Evolutionary conservation across 1,139 yeast species (phyloP).

Genomic region (Yamadazyma siamensis): DNA sequence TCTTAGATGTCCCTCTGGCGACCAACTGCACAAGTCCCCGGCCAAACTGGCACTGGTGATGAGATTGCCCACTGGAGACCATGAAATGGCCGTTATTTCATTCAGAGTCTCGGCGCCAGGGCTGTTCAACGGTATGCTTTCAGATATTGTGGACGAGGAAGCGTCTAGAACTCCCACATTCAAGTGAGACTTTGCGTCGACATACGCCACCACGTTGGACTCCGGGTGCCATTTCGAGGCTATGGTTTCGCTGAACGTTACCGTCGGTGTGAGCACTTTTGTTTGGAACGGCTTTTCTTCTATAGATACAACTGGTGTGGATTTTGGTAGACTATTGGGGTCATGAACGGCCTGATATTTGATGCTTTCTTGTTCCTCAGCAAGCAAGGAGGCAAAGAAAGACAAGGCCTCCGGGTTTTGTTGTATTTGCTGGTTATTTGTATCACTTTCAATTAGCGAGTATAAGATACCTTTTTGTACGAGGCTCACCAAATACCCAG

Average conservation of each 20-base stretch:
- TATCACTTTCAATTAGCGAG: slow-evolving; percentile 34
- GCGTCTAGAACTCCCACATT: slow-evolving; percentile 30
- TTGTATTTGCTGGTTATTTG: slow-evolving; percentile 5
- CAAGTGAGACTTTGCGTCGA: slow-evolving; percentile 32
- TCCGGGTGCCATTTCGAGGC: slow-evolving; percentile 41
- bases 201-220: slow-evolving; percentile 37
- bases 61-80: slow-evolving; percentile 63
- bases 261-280: slow-evolving; percentile 17
- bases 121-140: slow-evolving; percentile 33
- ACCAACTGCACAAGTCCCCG: slow-evolving; percentile 72
- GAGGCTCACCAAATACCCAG: slow-evolving; percentile 76
- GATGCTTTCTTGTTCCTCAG: slow-evolving; percentile 16
- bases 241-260: slow-evolving; percentile 27
- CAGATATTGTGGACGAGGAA: slow-evolving; percentile 24
- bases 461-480: slow-evolving; percentile 85
- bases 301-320: slow-evolving; percentile 3
- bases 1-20: slow-evolving; percentile 58
- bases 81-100: slow-evolving; percentile 45
- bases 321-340: slow-evolving; percentile 1
- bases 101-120: slow-evolving; percentile 19
- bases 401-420: slow-evolving; percentile 19
- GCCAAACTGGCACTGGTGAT: slow-evolving; percentile 55
- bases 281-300: slow-evolving; percentile 19
- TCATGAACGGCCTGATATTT: slow-evolving; percentile 1
- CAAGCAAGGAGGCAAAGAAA: slow-evolving; percentile 29